Evolutionary conservation across 1,284 basidiomycete species (phyloP), one percentile per base, ranked within the genome.

Genomic region (Coniferiporia sulphurascens): DNA sequence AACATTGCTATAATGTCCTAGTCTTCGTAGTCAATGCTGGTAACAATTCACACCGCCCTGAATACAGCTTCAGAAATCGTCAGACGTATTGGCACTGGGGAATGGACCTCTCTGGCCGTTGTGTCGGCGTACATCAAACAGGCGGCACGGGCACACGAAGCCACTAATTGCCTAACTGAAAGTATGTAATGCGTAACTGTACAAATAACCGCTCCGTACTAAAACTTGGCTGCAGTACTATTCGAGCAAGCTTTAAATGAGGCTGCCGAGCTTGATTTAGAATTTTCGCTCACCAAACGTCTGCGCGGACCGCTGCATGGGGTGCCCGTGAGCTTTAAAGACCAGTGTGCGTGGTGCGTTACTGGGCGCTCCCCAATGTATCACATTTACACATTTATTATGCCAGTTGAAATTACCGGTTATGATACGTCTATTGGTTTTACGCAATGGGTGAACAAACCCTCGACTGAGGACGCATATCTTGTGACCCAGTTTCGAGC

Each of bases 121-220:
- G 71, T 93, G 8, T 81, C 86, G 55, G 89, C 88, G 32, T 94
- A 84, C 71, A 86, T 93, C 61, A 75, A 82, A 1, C 81, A 84
- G 5, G 84, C 91, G 0, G 78, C 75, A 1, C 70, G 78, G 35
- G 86, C 87, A 0, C 90, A 95, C 34, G 72, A 74, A 48, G 72
- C 74, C 46, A 87, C 85, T 5, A 94, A 93, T 67, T 89, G 87
- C 68, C 66, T 92, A 22, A 93, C 91, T 1, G 92, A 94, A 77
- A 79, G 88, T 87, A 59, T 21, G 60, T 34, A 45, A 22, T 27
- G 27, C 2, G 27, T 27, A 27, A 27, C 38, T 41, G 3, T 41
- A 12, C 15, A 12, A 8, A 15, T 41, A 41, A 15, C 15, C 9
- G 38, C 17, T 17, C 17, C 44, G 8, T 22, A 32, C 41, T 50